Conservation (phyloP, 2,329 filamentous ascomycete species). For the Hypoxylon sp. region DNA sequence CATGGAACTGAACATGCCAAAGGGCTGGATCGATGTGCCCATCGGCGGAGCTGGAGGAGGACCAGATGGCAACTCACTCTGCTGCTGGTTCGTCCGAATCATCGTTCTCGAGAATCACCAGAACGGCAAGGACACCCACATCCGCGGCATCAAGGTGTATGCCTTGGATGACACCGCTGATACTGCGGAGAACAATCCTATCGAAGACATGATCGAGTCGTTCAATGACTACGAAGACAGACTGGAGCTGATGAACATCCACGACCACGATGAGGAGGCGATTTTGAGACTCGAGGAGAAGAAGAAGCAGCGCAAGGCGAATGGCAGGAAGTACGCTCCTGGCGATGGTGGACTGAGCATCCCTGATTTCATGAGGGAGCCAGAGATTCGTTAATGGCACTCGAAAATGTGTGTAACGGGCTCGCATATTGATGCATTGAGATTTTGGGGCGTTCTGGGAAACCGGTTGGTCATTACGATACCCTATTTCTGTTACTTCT, state of each 20-base stretch:
- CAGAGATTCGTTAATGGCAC: constrained; percentile 58
- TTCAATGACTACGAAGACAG: constrained; percentile 54
- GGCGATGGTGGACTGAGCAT: constrained; percentile 57
- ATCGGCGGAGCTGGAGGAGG: constrained; percentile 69
- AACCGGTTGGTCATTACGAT: constrained; percentile 34
- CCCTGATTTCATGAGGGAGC: constrained; percentile 60
- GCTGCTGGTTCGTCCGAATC: constrained; percentile 91
- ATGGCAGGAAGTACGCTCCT: constrained; percentile 50
- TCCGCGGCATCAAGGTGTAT: constrained; percentile 91
- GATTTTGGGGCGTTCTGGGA: constrained; percentile 35
- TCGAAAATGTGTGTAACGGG: background rate
- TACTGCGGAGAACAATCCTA: constrained; percentile 57
- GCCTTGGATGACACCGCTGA: constrained; percentile 66
- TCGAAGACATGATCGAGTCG: constrained; percentile 55
- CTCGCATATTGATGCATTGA: constrained; percentile 14
- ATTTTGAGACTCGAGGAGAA: constrained; percentile 53
- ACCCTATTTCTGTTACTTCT: constrained; percentile 30
- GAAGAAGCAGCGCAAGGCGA: constrained; percentile 52
- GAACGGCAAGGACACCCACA: constrained; percentile 99
- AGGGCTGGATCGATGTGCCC: constrained; percentile 92
- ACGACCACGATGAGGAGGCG: constrained; percentile 55
- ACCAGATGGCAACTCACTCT: constrained; percentile 79
- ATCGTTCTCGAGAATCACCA: constrained; percentile 96
- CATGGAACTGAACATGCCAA: constrained; percentile 82
- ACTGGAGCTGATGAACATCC: constrained; percentile 50